Conservation (phyloP, 257 asterid genomes). For the Solanum habrochaites region DNA sequence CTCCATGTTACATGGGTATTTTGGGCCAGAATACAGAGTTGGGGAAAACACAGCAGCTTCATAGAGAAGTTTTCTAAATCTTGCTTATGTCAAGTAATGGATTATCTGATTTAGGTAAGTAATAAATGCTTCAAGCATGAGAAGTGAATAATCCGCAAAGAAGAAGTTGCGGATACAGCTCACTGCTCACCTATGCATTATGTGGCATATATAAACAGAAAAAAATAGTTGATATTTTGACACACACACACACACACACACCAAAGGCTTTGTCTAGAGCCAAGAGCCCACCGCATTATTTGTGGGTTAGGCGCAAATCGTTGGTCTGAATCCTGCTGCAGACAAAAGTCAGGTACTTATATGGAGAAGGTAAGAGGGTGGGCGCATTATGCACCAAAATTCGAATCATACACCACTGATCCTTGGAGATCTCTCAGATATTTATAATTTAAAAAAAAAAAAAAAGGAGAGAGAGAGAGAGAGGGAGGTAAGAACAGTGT, state of each 20-base stretch:
- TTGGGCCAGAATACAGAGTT: not conserved
- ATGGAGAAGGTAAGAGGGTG: not conserved
- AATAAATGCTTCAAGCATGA: not conserved
- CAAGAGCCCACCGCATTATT: not conserved
- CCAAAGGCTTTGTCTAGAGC: not conserved
- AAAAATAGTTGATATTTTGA: not conserved
- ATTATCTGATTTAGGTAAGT: not conserved
- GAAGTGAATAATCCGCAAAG: not conserved
- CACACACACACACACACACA: no score
- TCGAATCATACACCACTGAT: not conserved
- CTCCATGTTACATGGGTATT: not conserved
- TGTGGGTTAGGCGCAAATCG: not conserved
- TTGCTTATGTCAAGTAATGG: not conserved
- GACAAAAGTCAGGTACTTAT: not conserved
- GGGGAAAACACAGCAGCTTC: not conserved
- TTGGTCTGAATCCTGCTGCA: not conserved
- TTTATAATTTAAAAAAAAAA: not conserved
- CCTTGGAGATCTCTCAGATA: not conserved
- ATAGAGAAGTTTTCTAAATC: not conserved
- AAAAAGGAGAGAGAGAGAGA: not conserved
- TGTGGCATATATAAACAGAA: not conserved
- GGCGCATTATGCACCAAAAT: not conserved
- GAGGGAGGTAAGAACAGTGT: not conserved
- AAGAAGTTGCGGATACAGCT: not conserved
- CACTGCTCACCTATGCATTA: not conserved